Evolutionary conservation across 257 asterid genomes (phyloP), one percentile per base, ranked within the genome.

Genomic region (Coffea eugenioides): DNA sequence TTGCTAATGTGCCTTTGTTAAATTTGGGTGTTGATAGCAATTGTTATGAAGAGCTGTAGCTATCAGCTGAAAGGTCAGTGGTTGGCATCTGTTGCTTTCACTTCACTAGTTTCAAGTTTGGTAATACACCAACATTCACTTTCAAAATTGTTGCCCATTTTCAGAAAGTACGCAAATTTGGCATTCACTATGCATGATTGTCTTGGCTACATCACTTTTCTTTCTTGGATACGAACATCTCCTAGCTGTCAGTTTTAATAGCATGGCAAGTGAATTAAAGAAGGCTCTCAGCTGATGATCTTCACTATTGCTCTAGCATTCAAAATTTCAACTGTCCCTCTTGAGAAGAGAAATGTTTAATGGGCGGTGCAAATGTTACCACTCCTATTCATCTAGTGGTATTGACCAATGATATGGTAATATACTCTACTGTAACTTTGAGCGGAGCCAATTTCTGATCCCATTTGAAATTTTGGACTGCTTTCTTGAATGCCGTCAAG

Each of bases 241-340:
- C 52, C 8, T 51, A 68, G 65, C 77, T 73, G 77, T 69, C 56
- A 79, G 80, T 77, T 77, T 70, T 51, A 67, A 43, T 23, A 67
- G 77, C 46, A 67, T 49, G 41, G 71, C 71, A 75, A 73, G 65
- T 73, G 75, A 66, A 74, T 74, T 80, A 45, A 73, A 80, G 39
- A 57, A 80, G 75, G 39, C 67, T 80, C 57, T 39, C 43, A 39
- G 43, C 43, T 8, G 56, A 45, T 49, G 66, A 73, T 78, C 68
- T 71, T 62, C 77, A 80, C 48, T 62, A 15, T 66, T 7, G 27
- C 27, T 48, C 8, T 51, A 48, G 83, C 78, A 80, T 74, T 80
- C 48, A 65, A 61, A 80, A 39, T 65, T 67, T n/a, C 79, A 80
- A 74, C 83, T 73, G 79, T 48, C 69, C 69, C 75, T 52, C 36